These are phyloP conservation scores for Stevia rebaudiana DNA, from an alignment of 140 eudicot species.

Conservation along the genomic window DNA sequence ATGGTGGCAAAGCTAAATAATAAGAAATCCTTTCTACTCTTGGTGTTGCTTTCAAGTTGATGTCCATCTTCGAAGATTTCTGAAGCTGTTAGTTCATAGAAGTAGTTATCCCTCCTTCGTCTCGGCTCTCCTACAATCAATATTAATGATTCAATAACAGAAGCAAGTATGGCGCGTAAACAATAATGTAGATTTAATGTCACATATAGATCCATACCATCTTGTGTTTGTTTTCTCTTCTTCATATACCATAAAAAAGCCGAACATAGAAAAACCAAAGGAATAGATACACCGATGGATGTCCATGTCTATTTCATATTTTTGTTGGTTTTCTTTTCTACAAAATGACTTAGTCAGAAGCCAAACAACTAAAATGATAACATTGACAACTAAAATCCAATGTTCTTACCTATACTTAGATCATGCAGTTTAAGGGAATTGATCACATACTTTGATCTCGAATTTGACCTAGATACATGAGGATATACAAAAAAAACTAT, in stretches of 20 bases:
- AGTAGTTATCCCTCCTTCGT: slow-evolving; percentile 21
- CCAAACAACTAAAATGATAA: too few relatives aligned
- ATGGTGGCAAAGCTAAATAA: slow-evolving; percentile 33
- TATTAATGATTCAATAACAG: background rate
- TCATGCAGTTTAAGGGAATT: background rate
- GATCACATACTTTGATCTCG: slow-evolving; percentile 17
- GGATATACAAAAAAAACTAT: slow-evolving; percentile 12
- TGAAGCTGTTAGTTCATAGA: slow-evolving; percentile 29
- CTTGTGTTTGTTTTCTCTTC: slow-evolving; percentile 19
- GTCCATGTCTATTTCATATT: slow-evolving; percentile 8
- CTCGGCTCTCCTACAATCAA: slow-evolving; percentile 23
- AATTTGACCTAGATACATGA: background rate
- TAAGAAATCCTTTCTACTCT: slow-evolving; percentile 29
- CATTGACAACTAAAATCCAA: too few relatives aligned
- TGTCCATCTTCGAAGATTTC: slow-evolving; percentile 33
- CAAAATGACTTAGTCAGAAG: too few relatives aligned
- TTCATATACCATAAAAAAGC: slow-evolving; percentile 15
- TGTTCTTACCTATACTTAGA: slow-evolving; percentile 12
- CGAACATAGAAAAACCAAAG: slow-evolving; percentile 8
- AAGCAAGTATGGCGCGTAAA: background rate
- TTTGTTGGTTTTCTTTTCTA: background rate
- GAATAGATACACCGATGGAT: slow-evolving; percentile 11
- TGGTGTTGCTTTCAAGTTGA: slow-evolving; percentile 24
- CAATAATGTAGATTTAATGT: background rate
- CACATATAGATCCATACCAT: slow-evolving; percentile 17